phyloP scores from a whole-genome alignment of 768 basidiomycete genomes.

The Pulveroboletus frians region DNA sequence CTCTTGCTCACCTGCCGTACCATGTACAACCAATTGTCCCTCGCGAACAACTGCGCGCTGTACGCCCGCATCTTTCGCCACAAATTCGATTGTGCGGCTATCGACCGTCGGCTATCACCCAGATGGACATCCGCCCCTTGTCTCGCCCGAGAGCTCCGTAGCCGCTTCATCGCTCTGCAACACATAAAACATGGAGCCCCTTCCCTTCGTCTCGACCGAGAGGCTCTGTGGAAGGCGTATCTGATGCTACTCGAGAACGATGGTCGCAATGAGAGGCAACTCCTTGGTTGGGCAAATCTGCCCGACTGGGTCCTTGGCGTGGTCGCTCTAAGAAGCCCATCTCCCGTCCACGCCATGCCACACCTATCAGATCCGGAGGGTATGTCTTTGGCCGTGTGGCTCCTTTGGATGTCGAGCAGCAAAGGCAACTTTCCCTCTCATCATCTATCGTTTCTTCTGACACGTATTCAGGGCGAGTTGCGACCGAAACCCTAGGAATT shows the following conservation, averaged over 20 bases:
- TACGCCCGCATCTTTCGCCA: conserved; percentile 41
- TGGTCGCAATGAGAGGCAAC: conserved; percentile 40
- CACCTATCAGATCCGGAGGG: conserved; percentile 30
- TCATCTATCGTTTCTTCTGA: conserved; percentile 11
- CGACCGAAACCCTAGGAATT: conserved; percentile 25
- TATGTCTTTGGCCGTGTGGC: conserved; percentile 39
- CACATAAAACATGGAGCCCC: conserved; percentile 34
- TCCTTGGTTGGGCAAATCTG: conserved; percentile 39
- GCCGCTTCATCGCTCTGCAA: conserved; percentile 37
- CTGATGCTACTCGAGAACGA: conserved; percentile 53
- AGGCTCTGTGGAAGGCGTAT: conserved; percentile 52
- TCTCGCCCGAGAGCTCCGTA: conserved; percentile 40
- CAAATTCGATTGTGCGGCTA: conserved; percentile 42
- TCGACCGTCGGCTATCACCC: conserved; percentile 34
- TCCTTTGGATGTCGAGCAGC: conserved; percentile 43
- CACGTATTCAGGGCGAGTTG: conserved; percentile 29
- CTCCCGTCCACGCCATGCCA: conserved; percentile 10
- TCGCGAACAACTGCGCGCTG: conserved; percentile 33
- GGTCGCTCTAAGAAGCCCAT: conserved; percentile 8
- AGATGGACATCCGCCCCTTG: conserved; percentile 35
- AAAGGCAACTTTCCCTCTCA: conserved; percentile 27
- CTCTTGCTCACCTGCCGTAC: conserved; percentile 37
- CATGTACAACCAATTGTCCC: conserved; percentile 34
- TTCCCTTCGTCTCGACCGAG: conserved; percentile 17
- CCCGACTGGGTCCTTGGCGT: conserved; percentile 23